These are phyloP conservation scores for Triticum turgidum DNA, from an alignment of 176 grass and related monocot species.

Conservation along the genomic window DNA sequence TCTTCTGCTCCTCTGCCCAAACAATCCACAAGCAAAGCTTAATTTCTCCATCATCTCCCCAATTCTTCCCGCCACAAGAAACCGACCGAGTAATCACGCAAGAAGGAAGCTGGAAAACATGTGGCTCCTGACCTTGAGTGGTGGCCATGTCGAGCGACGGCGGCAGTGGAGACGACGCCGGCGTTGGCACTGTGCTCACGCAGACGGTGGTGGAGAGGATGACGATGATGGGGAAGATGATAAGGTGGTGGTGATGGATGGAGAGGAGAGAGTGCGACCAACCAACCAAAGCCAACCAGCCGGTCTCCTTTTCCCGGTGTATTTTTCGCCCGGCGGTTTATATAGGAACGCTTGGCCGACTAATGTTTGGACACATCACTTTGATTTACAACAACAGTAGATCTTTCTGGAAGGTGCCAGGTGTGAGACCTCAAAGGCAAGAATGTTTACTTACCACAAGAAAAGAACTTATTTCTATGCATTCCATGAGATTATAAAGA, in stretches of 20 bases:
- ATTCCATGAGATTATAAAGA: no score
- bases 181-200: background rate
- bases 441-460: no score
- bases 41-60: no score
- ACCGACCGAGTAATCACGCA: background rate
- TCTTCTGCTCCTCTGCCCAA: slow-evolving; percentile 54
- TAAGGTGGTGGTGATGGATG: slow-evolving; percentile 41
- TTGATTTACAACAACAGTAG: background rate
- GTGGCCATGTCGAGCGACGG: slow-evolving; percentile 35
- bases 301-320: background rate
- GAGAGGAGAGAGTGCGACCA: slow-evolving; percentile 37
- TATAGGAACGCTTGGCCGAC: slow-evolving; percentile 8
- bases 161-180: background rate
- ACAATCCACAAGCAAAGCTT: background rate
- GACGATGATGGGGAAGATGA: slow-evolving; percentile 14
- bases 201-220: background rate
- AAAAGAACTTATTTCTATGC: no score
- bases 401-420: background rate
- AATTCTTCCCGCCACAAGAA: no score
- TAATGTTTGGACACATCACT: slow-evolving; percentile 22
- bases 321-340: slow-evolving; percentile 5
- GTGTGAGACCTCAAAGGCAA: background rate
- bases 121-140: slow-evolving; percentile 5
- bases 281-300: slow-evolving; percentile 36
- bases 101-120: background rate